Evolutionary conservation across 805 yeast genomes (phyloP).

Genomic region (Millerozyma miso): DNA sequence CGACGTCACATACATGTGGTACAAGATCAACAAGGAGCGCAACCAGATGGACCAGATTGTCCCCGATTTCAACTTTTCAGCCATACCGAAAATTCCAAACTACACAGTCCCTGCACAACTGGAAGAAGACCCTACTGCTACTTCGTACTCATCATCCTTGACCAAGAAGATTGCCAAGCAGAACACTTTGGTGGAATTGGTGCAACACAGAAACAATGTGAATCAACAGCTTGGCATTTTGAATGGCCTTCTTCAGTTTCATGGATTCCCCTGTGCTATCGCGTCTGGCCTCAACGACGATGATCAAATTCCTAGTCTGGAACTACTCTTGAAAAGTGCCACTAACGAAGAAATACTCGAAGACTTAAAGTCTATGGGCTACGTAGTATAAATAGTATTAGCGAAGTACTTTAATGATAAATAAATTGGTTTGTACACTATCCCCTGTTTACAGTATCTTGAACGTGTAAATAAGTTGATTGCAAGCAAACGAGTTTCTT

Average conservation of each 20-base stretch:
- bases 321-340: conserved; percentile 49
- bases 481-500: not conserved
- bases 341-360: conserved; percentile 67
- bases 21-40: conserved; percentile 84
- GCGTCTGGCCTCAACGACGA: conserved; percentile 38
- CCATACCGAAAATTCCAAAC: conserved; percentile 31
- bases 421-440: not conserved
- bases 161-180: conserved; percentile 35
- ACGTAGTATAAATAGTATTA: conserved; percentile 6
- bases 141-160: conserved; percentile 12
- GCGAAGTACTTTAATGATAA: not conserved
- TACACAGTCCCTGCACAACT: conserved; percentile 14
- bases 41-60: conserved; percentile 69
- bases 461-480: not conserved
- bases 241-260: conserved; percentile 60
- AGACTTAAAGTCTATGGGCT: conserved; percentile 68
- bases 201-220: conserved; percentile 62
- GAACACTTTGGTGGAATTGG: conserved; percentile 38
- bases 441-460: not conserved
- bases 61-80: conserved; percentile 47
- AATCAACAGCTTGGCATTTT: conserved; percentile 69
- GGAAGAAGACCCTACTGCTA: conserved; percentile 1
- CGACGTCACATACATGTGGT: conserved; percentile 83
- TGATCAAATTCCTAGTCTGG: conserved; percentile 17
- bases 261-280: conserved; percentile 77